phyloP scores from a whole-genome alignment of 352 stramenopile genomes.

The Phytophthora uliginosa region DNA sequence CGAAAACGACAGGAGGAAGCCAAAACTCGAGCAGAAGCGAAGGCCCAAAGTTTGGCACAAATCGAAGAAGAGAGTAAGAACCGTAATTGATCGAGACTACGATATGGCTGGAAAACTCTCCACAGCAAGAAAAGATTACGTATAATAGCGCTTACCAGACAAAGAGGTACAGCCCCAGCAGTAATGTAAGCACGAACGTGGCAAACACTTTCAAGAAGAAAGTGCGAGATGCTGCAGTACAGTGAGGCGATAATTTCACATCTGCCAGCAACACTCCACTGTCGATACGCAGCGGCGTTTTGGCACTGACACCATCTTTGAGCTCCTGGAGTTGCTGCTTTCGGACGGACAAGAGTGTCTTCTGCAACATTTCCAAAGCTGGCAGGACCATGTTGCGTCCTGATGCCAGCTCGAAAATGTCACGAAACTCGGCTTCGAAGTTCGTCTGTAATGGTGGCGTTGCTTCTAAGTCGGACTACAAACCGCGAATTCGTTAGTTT shows the following conservation, averaged over 20 bases:
- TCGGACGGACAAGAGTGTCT: conserved; percentile 41
- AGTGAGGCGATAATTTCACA: conserved; percentile 53
- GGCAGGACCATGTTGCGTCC: conserved; percentile 53
- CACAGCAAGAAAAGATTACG: not conserved
- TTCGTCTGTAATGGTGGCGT: conserved; percentile 51
- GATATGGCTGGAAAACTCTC: not conserved
- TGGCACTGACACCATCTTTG: conserved; percentile 18
- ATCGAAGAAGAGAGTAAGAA: conserved; percentile 1
- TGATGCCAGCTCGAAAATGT: conserved; percentile 80
- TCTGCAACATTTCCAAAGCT: conserved; percentile 59
- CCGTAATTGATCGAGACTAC: not conserved
- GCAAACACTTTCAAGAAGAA: conserved; percentile 82
- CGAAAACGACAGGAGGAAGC: conserved; percentile 35
- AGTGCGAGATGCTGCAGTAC: conserved; percentile 56
- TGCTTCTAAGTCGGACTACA: conserved; percentile 56
- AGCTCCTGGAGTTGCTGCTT: conserved; percentile 33
- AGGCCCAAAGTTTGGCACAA: conserved; percentile 5
- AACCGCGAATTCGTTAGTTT: not conserved
- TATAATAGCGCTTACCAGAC: conserved; percentile 28
- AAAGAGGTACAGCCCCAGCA: conserved; percentile 66
- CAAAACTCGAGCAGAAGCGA: conserved; percentile 29
- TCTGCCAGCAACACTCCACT: conserved; percentile 58
- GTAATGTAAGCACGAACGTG: conserved; percentile 67
- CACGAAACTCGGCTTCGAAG: conserved; percentile 76
- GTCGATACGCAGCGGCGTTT: conserved; percentile 46